A percentile compares a stretch with the other conserved stretches of the same genome.
Conservation (phyloP, 768 basidiomycete genomes). For the Termitomyces sp. region DNA sequence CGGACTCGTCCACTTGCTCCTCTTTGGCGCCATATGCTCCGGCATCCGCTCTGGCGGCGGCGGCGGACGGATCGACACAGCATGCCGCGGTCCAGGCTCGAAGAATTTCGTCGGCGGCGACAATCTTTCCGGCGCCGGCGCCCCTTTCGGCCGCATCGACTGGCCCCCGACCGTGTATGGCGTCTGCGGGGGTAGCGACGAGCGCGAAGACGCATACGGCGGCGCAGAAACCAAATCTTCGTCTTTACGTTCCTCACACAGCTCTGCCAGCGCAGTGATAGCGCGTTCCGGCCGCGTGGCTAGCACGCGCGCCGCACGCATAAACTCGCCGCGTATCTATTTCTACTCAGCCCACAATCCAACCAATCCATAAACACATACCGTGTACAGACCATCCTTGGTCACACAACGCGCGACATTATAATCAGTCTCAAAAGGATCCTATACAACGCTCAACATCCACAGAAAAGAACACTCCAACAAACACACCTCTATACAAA, state of each 20-base stretch:
- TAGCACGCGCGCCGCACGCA: slow-evolving; percentile 89
- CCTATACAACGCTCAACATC: slow-evolving; percentile 39
- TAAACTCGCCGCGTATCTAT: slow-evolving; percentile 97
- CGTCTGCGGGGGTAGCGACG: slow-evolving; percentile 60
- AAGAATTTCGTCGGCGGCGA: slow-evolving; percentile 51
- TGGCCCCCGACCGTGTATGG: slow-evolving; percentile 65
- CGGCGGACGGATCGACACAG: slow-evolving; percentile 29
- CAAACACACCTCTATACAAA: slow-evolving; percentile 91
- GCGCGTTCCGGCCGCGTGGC: slow-evolving; percentile 75
- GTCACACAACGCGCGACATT: slow-evolving; percentile 97
- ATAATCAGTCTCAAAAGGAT: slow-evolving; percentile 95
- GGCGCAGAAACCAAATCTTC: slow-evolving; percentile 55
- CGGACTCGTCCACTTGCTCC: slow-evolving; percentile 81
- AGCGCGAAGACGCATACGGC: slow-evolving; percentile 33
- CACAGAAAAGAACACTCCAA: too few relatives aligned
- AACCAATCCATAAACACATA: slow-evolving; percentile 40
- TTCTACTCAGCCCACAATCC: not conserved
- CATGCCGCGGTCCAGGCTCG: slow-evolving; percentile 30
- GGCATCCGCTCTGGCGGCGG: slow-evolving; percentile 60
- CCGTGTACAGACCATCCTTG: slow-evolving; percentile 93
- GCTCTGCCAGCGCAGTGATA: slow-evolving; percentile 74
- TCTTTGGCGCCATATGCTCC: slow-evolving; percentile 79
- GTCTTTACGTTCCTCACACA: slow-evolving; percentile 85
- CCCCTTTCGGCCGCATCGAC: slow-evolving; percentile 49
- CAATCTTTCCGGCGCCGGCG: slow-evolving; percentile 34